Percentiles rank a stretch among this genome's conserved stretches.
Conservation (phyloP, 2,329 filamentous ascomycete genomes). For the Lecanoromycetidae sp. region DNA sequence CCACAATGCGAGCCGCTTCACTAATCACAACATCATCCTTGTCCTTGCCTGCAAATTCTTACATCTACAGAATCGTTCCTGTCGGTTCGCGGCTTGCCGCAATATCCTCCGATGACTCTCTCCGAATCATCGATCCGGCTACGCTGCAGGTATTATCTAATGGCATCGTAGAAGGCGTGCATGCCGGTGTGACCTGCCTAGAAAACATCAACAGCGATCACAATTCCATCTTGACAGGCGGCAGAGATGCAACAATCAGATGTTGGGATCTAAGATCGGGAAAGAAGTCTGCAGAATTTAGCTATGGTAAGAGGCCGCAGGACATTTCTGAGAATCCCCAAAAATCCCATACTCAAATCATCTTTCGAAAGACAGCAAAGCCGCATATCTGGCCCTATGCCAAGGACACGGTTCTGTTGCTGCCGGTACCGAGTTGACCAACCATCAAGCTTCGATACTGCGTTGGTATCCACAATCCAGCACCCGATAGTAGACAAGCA, state of each 20-base stretch:
- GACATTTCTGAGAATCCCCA: too few species aligned
- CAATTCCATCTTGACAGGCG: constrained; percentile 27
- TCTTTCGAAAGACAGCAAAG: constrained; percentile 35
- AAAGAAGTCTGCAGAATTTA: constrained; percentile 17
- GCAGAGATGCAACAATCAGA: constrained; percentile 31
- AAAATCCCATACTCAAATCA: too few species aligned
- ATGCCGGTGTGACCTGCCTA: constrained; percentile 29
- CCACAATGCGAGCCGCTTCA: constrained; percentile 8
- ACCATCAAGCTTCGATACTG: constrained; percentile 31
- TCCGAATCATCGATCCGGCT: constrained; percentile 30
- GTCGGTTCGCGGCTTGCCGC: constrained; percentile 26
- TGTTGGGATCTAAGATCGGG: constrained; percentile 30
- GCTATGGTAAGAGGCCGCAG: constrained; percentile 8
- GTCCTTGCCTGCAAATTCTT: constrained; percentile 29
- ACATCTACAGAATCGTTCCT: constrained; percentile 31
- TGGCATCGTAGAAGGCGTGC: constrained; percentile 23
- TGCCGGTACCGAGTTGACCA: constrained; percentile 43
- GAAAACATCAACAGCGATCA: constrained; percentile 6
- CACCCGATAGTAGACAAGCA: background rate
- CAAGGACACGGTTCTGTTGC: constrained; percentile 38
- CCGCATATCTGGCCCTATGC: constrained; percentile 42
- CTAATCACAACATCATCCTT: constrained; percentile 24
- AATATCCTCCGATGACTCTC: constrained; percentile 35
- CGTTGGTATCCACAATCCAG: constrained; percentile 27
- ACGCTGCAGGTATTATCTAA: constrained; percentile 24